Conservation (phyloP, 306 rosid species). For the Begonia peltatifolia region DNA sequence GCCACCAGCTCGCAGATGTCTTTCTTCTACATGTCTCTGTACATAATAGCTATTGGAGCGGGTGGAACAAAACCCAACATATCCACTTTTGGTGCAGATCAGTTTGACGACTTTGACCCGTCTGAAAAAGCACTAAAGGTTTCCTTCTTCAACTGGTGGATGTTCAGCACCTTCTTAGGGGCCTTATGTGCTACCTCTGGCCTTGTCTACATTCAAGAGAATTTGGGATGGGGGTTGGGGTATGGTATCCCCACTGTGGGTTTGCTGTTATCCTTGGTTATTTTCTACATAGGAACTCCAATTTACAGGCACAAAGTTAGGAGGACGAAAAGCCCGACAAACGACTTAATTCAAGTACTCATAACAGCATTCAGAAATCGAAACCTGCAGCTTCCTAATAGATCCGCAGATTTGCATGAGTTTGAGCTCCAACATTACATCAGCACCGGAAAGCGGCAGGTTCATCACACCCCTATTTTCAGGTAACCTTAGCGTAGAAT, state of each 20-base stretch:
- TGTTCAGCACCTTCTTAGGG: conserved; percentile 48
- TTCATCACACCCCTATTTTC: conserved; percentile 42
- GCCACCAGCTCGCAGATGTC: conserved; percentile 24
- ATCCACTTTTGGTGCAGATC: conserved; percentile 76
- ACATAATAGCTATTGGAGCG: conserved; percentile 51
- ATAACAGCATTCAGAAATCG: conserved; percentile 36
- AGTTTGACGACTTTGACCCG: conserved; percentile 50
- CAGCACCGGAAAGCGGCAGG: conserved; percentile 23
- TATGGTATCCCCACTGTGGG: conserved; percentile 51
- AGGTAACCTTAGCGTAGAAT: conserved; percentile 20
- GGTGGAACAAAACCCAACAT: conserved; percentile 65
- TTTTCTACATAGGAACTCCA: conserved; percentile 46
- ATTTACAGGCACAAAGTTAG: conserved; percentile 52
- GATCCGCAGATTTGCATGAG: conserved; percentile 45
- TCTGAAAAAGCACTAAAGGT: conserved; percentile 37
- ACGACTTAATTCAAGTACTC: conserved; percentile 24
- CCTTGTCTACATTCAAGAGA: conserved; percentile 67
- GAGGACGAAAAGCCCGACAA: conserved; percentile 23
- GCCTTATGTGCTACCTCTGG: conserved; percentile 41
- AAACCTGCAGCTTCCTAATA: conserved; percentile 29
- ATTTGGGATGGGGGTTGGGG: conserved; percentile 62
- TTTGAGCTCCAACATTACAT: conserved; percentile 26
- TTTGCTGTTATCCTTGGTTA: conserved; percentile 26
- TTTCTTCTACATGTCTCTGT: conserved; percentile 42
- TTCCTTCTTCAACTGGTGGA: conserved; percentile 84